Base-by-base conservation (phyloP, 345 rosid genomes). In the Nephelium lappaceum region DNA sequence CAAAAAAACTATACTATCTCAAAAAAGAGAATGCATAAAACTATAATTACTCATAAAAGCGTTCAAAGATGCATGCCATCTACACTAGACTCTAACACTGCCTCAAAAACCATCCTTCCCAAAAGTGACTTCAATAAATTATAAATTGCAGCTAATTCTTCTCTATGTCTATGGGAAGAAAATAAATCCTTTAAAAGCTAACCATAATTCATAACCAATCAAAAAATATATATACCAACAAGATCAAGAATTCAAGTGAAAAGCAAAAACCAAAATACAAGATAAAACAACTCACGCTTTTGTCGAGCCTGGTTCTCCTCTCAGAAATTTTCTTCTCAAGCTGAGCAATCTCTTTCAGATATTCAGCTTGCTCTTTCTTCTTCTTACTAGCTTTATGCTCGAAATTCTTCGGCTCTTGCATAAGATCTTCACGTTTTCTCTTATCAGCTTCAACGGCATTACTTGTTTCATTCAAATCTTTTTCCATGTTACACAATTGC, bases 281-380 rank as follows among this genome's bases (percentile, higher is more conserved):
- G 31, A 27, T 18, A 25, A 18, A 62, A 43, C 31, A 27, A 87
- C 99, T 92, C 84, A 94, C 99, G 47, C 82, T 84, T 88, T 80
- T 91, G 75, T 91, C 95, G 27, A 93, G 92, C 78, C 83, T 91
- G 25, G 67, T 79, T 67, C 88, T 89, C 84, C 86, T 91, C 85
- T 93, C 98, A 61, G 93, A 84, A 78, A 94, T 93, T 85, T 89
- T 93, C 89, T 86, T 94, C 78, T 94, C 97, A 80, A 86, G 85
- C 12, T 76, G 92, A 51, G 91, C 86, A 79, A 94, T 81, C 87
- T 96, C 99, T 83, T 94, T 96, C 76, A 81, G 81, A 88, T 92
- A 90, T 78, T 90, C 92, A 45, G 89, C 88, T 76, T 89, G 98
- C 79, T 94, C 98, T 71, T 86, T 83, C 88, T 85, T 94, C 85